These are phyloP conservation scores for Mucor mucedo DNA, from an alignment of 371 early-diverging fungal species.

Conservation along the genomic window DNA sequence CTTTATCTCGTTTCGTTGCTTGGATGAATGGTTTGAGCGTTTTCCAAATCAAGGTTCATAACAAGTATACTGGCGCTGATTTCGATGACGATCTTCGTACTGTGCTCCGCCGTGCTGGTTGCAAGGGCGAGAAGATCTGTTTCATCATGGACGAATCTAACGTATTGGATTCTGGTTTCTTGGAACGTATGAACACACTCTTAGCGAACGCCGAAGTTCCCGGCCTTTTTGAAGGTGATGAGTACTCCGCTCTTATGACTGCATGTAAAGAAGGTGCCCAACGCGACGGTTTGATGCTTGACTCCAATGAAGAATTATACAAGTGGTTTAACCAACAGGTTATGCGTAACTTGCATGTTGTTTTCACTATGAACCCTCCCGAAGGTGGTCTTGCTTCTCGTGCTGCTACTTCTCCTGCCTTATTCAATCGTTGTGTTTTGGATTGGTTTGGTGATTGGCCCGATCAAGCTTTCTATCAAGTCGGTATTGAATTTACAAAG, in stretches of 20 bases:
- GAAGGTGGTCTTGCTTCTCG: constrained; percentile 92
- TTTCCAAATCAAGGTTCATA: constrained; percentile 96
- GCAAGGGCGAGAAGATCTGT: constrained; percentile 97
- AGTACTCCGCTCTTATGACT: constrained; percentile 92
- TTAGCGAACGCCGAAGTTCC: constrained; percentile 98
- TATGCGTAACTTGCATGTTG: constrained; percentile 95
- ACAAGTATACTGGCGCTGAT: constrained; percentile 94
- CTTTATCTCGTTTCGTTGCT: constrained; percentile 95
- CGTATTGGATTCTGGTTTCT: constrained; percentile 94
- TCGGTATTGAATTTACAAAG: constrained; percentile 94
- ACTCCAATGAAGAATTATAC: constrained; percentile 94
- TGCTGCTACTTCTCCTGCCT: constrained; percentile 97
- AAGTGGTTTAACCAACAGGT: constrained; percentile 98
- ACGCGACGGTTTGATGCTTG: constrained; percentile 92
- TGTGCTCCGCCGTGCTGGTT: constrained; percentile 92
- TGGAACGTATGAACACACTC: constrained; percentile 99
- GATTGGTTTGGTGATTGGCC: constrained; percentile 99
- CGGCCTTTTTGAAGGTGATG: constrained; percentile 98
- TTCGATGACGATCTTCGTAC: constrained; percentile 97
- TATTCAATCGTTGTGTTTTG: constrained; percentile 99
- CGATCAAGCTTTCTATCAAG: constrained; percentile 97
- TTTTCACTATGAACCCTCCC: constrained; percentile 99
- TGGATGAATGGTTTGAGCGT: constrained; percentile 99
- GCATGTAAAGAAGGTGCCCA: constrained; percentile 95
- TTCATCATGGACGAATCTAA: constrained; percentile 98